phyloP scores from a whole-genome alignment of 495 filamentous ascomycete species.

The Aspergillus ellipticus region DNA sequence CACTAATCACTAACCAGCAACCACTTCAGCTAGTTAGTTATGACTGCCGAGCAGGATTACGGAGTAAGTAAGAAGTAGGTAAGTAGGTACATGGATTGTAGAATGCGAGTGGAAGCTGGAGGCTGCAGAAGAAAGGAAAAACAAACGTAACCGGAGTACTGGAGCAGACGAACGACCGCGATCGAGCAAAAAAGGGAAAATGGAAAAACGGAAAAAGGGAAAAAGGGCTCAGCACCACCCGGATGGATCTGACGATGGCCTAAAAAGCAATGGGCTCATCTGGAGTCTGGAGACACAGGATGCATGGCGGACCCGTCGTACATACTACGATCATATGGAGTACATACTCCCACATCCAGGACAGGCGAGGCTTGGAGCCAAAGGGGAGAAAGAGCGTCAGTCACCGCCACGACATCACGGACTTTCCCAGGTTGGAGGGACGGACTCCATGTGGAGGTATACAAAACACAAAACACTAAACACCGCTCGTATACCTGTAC shows the following conservation, averaged over 20 bases:
- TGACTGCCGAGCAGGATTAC: not conserved
- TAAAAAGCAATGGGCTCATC: constrained; percentile 11
- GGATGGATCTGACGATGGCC: constrained; percentile 9
- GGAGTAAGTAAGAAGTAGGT: not conserved
- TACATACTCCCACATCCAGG: too few species aligned
- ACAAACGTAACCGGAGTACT: not conserved
- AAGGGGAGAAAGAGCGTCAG: not conserved
- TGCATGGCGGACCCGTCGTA: constrained; percentile 3
- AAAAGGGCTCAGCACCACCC: not conserved
- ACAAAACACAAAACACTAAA: too few species aligned
- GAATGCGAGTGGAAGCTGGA: not conserved
- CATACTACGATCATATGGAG: constrained; percentile 1
- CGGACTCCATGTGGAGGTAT: too few species aligned
- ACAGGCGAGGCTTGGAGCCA: not conserved
- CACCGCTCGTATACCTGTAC: too few species aligned
- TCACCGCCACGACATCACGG: constrained; percentile 7
- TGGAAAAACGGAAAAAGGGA: not conserved
- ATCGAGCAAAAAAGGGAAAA: not conserved
- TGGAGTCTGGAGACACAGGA: constrained; percentile 1
- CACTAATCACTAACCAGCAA: too few species aligned
- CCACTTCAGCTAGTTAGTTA: too few species aligned
- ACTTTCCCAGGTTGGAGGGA: too few species aligned
- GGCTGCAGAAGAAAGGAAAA: not conserved
- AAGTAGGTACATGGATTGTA: not conserved
- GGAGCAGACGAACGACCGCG: too few species aligned